Evolutionary conservation across 257 asterid genomes (phyloP), one percentile per base, ranked within the genome.

Genomic region (Fraxinus quadrangulata): DNA sequence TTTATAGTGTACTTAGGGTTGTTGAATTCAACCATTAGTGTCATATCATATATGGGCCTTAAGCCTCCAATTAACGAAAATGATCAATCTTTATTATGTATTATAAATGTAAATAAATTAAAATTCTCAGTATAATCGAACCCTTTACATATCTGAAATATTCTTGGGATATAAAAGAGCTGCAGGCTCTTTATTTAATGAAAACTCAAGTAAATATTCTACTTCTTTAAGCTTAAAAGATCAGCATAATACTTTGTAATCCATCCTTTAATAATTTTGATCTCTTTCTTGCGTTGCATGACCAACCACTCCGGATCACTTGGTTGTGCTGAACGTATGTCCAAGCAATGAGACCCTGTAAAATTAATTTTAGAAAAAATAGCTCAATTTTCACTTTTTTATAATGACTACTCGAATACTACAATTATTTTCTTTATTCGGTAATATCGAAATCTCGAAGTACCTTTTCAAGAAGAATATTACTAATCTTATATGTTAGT

Each of bases 331-430:
- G 31, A 7, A 11, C 70, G 49, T 69, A 91, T 80, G 81, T 93
- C 96, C 77, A 91, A 67, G 76, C 94, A 89, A 84, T 90, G 94
- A 3, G 97, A 91, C 6, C 96, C 94, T 89, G 78, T 74, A 78
- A 23, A 51, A 19, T 51, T 14, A 17, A 51, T 17, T 2, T 33
- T 33, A 33, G 4, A 33, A 51, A 14, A 51, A 16, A 16, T 17
- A 17, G 24, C 63, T 51, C 63, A 51, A 51, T 17, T 51, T 51
- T 51, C 61, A 51, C 61, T 51, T 51, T 16, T 17, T 1, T 3
- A 2, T 19, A 51, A 51, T 17, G 9, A 1, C 9, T 51, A 51
- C 19, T 51, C 17, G 4, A 49, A 49, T 49, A 4, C 61, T 49
- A 4, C 24, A 4, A 49, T 3, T 19, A 17, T 51, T 4, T 51